phyloP scores from a whole-genome alignment of 23 red algal genomes.

The Gracilaria domingensis region DNA sequence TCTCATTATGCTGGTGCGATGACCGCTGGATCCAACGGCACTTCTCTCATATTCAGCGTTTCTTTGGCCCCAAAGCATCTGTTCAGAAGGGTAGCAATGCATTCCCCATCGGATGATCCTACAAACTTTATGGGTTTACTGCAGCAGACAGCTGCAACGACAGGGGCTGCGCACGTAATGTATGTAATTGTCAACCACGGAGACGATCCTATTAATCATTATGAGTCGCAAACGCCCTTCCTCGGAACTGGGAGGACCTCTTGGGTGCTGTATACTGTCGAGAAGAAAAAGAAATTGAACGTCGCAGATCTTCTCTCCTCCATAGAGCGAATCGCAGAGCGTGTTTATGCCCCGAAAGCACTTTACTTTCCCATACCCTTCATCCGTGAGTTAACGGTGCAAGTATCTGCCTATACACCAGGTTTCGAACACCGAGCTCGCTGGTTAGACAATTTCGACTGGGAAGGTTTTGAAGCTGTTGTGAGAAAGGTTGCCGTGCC shows the following conservation, averaged over 20 bases:
- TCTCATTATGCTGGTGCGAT: constrained; percentile 20
- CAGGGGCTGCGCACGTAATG: constrained; percentile 21
- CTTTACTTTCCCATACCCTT: constrained; percentile 67
- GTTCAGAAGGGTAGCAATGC: constrained; percentile 30
- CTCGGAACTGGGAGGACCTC: constrained; percentile 19
- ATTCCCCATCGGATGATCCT: constrained; percentile 35
- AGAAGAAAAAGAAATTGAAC: constrained; percentile 18
- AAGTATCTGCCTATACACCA: constrained; percentile 58
- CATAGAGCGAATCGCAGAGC: constrained; percentile 52
- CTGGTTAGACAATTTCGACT: constrained; percentile 58
- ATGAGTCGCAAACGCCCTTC: constrained; percentile 8
- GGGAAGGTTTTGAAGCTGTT: constrained; percentile 51
- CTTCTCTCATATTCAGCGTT: constrained; percentile 41
- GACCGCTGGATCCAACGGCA: constrained; percentile 40
- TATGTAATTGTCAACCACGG: constrained; percentile 45
- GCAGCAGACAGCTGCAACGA: constrained; percentile 33
- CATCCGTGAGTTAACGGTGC: constrained; percentile 27
- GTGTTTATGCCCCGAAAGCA: constrained; percentile 60
- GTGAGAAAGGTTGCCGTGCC: constrained; percentile 39
- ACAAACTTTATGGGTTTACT: constrained; percentile 28
- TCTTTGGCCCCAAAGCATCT: constrained; percentile 42
- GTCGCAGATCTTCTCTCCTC: constrained; percentile 30
- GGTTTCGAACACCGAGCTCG: constrained; percentile 63
- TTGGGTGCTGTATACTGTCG: constrained; percentile 47
- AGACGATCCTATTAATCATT: constrained; percentile 32